Evolutionary conservation across 2,329 filamentous ascomycete species (phyloP).

Genomic region (Cladosporium colombiae): DNA sequence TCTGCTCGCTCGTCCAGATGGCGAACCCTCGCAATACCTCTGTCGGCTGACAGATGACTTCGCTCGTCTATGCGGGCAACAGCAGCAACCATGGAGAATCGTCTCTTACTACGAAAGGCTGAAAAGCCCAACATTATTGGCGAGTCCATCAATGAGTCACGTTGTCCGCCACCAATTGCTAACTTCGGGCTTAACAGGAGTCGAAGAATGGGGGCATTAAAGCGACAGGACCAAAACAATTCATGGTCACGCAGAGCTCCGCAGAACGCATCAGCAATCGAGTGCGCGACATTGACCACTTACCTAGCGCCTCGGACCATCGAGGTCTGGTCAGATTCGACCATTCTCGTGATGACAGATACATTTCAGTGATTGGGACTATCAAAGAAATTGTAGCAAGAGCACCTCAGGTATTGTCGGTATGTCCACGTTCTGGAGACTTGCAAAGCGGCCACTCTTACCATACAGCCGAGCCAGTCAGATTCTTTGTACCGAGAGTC

Average conservation of each 20-base stretch:
- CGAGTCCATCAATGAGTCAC: neutral
- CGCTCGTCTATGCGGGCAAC: no score
- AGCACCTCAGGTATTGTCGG: no score
- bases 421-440: no score
- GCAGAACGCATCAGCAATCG: neutral
- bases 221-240: neutral
- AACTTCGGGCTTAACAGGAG: neutral
- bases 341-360: neutral
- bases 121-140: neutral
- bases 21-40: conserved; percentile 8
- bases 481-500: no score
- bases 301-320: neutral
- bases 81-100: neutral
- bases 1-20: neutral
- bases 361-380: neutral
- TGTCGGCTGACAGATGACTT: no score
- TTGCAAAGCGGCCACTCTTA: no score
- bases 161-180: no score
- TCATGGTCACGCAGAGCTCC: conserved; percentile 1
- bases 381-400: neutral
- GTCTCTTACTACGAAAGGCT: neutral
- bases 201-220: neutral
- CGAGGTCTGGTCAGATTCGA: neutral
- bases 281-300: neutral
- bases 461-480: no score